Percentiles rank a stretch among this genome's conserved stretches.
Evolutionary conservation across 2,329 filamentous ascomycete genomes (phyloP).

Genomic region (Colletotrichum tofieldiae): DNA sequence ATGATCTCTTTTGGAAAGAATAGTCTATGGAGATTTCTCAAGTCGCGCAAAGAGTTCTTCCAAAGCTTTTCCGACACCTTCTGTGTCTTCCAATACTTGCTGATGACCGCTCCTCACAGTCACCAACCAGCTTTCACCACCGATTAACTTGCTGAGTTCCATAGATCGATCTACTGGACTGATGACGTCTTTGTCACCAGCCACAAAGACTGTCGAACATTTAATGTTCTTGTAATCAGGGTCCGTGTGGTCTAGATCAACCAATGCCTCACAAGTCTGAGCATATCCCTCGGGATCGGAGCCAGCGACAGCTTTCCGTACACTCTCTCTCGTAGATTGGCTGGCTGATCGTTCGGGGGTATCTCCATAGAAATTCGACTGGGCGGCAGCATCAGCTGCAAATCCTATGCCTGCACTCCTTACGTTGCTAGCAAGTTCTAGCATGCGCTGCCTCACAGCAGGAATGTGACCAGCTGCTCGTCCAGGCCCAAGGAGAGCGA

Average conservation of each 20-base stretch:
- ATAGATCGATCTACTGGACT: slow-evolving; percentile 48
- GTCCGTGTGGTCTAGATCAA: slow-evolving; percentile 50
- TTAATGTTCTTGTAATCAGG: slow-evolving; percentile 51
- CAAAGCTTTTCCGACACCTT: slow-evolving; percentile 27
- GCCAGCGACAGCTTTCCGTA: slow-evolving; percentile 50
- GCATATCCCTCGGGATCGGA: slow-evolving; percentile 53
- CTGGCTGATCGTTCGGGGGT: slow-evolving; percentile 45
- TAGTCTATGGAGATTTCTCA: not conserved
- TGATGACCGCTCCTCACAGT: slow-evolving; percentile 47
- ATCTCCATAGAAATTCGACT: slow-evolving; percentile 49
- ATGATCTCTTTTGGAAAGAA: not conserved
- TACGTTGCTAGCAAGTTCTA: slow-evolving; percentile 47
- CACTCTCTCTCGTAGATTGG: slow-evolving; percentile 40
- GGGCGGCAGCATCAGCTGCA: slow-evolving; percentile 48
- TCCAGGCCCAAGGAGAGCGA: slow-evolving; percentile 52
- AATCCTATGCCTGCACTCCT: slow-evolving; percentile 48
- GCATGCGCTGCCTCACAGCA: slow-evolving; percentile 51
- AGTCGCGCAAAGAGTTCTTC: slow-evolving; percentile 11
- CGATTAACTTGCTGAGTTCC: slow-evolving; percentile 48
- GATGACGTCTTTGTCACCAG: slow-evolving; percentile 52
- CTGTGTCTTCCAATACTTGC: slow-evolving; percentile 29
- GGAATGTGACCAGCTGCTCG: slow-evolving; percentile 51
- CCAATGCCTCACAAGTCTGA: slow-evolving; percentile 50
- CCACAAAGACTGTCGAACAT: slow-evolving; percentile 50
- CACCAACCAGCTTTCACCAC: slow-evolving; percentile 50